Evolutionary conservation across 169 alveolate species (phyloP).

Genomic region (Cryptosporidium felis): DNA sequence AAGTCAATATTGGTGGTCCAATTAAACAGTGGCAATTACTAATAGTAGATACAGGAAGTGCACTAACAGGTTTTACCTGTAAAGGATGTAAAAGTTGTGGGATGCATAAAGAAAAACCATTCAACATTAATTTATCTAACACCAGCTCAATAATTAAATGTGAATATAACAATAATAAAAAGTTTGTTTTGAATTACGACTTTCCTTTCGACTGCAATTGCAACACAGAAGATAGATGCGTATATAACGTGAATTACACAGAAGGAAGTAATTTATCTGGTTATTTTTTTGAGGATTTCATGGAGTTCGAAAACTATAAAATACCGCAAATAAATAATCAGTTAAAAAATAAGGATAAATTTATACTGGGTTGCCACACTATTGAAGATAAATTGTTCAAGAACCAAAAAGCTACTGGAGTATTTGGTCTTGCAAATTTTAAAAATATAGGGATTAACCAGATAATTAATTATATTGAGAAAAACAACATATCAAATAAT

Average conservation of each 20-base stretch:
- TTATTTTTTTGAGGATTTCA: slow-evolving; percentile 72
- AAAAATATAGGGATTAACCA: neutral
- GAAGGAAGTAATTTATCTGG: slow-evolving; percentile 78
- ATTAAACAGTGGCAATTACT: slow-evolving; percentile 74
- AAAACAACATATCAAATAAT: neutral
- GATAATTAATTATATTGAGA: neutral
- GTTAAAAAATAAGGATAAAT: neutral
- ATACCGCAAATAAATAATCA: neutral
- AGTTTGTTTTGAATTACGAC: neutral
- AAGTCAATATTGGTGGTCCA: slow-evolving; percentile 28
- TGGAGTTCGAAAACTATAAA: slow-evolving; percentile 53
- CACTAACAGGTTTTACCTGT: slow-evolving; percentile 85
- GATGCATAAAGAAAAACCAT: slow-evolving; percentile 66
- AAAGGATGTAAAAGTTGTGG: slow-evolving; percentile 79
- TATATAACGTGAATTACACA: slow-evolving; percentile 73
- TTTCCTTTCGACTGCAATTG: too few relatives aligned
- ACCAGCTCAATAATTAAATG: slow-evolving; percentile 63
- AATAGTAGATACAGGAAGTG: slow-evolving; percentile 86
- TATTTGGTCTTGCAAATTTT: slow-evolving; percentile 72
- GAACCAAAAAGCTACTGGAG: slow-evolving; percentile 76
- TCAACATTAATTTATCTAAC: neutral
- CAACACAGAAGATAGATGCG: slow-evolving; percentile 65
- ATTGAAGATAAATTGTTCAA: slow-evolving; percentile 73
- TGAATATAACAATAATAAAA: neutral
- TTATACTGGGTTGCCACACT: slow-evolving; percentile 74